phyloP scores from a whole-genome alignment of 352 stramenopile species.

The Phytophthora capsici region DNA sequence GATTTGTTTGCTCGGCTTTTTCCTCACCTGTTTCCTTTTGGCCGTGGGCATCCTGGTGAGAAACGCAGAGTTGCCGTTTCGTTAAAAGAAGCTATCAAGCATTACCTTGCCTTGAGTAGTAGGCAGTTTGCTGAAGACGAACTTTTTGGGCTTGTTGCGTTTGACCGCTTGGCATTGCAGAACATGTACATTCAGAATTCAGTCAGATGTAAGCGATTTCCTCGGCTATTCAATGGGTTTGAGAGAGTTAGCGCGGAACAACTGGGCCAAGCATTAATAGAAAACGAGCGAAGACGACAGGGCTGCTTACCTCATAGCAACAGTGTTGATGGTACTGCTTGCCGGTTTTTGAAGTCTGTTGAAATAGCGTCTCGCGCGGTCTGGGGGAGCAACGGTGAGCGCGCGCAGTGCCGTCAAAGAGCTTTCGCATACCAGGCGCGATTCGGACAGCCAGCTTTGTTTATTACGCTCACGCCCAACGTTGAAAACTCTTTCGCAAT shows the following conservation, averaged over 20 bases:
- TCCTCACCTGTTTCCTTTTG: too few relatives aligned
- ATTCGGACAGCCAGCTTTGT: too few relatives aligned
- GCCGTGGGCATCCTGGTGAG: too few relatives aligned
- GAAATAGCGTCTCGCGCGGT: too few relatives aligned
- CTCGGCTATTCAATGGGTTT: not conserved
- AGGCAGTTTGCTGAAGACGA: slow-evolving; percentile 4
- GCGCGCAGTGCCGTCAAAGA: too few relatives aligned
- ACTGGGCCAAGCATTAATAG: not conserved
- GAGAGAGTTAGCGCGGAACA: not conserved
- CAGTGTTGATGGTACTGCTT: too few relatives aligned
- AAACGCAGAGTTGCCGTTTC: too few relatives aligned
- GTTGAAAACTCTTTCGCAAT: not conserved
- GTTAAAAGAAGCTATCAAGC: too few relatives aligned
- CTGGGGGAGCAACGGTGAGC: too few relatives aligned
- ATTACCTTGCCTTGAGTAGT: too few relatives aligned
- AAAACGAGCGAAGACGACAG: not conserved
- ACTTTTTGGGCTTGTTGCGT: not conserved
- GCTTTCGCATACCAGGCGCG: not conserved
- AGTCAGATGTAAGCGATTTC: not conserved
- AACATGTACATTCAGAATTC: not conserved
- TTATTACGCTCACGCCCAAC: slow-evolving; percentile 6
- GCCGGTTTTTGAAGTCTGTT: too few relatives aligned
- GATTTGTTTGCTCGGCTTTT: too few relatives aligned
- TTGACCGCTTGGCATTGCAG: not conserved
- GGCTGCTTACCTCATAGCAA: not conserved